Evolutionary conservation across 2,329 filamentous ascomycete genomes (phyloP), one percentile per base, ranked within the genome.

Genomic region (Sporothrix phasma): DNA sequence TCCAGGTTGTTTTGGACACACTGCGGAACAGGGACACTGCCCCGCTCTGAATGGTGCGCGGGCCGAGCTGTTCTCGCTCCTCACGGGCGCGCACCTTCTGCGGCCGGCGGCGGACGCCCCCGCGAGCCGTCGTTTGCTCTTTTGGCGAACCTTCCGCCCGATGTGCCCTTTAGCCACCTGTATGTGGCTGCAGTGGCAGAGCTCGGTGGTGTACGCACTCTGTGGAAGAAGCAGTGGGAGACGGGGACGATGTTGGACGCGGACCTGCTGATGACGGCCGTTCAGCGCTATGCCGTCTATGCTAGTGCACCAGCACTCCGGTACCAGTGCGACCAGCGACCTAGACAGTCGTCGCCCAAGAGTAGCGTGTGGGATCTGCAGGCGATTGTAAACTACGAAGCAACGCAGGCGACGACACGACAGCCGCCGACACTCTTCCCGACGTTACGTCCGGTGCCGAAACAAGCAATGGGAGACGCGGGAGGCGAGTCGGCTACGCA

Each of bases 101-200:
- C 17, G 60, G 10, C 56, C 31, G 15, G 46, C 46, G 4, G n/a
- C 51, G 3, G n/a, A 24, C 10, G 34, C 19, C 8, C 31, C 10
- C 22, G 29, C 24, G 64, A 66, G 8, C 24, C 49, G 7, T 65
- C 67, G 10, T 66, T 69, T 13, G 5, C 3, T n/a, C 41, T 46
- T 2, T n/a, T 58, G 11, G 22, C 6, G 3, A 13, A 8, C 5
- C 37, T n/a, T 7, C 34, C 34, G 5, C 4, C 37, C 22, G 3
- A n/a, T 1, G 13, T 24, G 7, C 13, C 17, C 1, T 39, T 26
- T 8, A 8, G 24, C 5, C 10, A 34, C 6, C 29, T 19, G 5
- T 69, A 67, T 39, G 43, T 64, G 8, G 43, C 43, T 3, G 34
- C 69, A 1, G 60, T 71, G 24, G 70, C 65, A 6, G 67, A 71